Evolutionary conservation across 805 yeast species (phyloP).

Genomic region (Yamadazyma phyllophila): DNA sequence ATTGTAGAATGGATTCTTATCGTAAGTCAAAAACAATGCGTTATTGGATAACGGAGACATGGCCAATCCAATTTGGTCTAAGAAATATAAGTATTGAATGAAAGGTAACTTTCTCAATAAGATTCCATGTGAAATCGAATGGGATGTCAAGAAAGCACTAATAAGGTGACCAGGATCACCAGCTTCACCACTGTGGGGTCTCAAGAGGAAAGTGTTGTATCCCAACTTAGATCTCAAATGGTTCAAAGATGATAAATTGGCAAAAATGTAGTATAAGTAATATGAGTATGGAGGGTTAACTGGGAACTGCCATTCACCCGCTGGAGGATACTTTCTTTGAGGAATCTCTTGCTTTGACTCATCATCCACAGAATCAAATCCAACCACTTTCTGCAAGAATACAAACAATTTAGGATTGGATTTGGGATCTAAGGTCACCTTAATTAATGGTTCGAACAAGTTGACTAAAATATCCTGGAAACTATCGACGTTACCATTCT

Average conservation of each 20-base stretch:
- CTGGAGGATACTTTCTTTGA: constrained; percentile 81
- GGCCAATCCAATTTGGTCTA: constrained; percentile 95
- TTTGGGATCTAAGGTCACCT: constrained; percentile 81
- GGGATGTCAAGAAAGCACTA: constrained; percentile 82
- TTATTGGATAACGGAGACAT: constrained; percentile 98
- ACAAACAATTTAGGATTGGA: constrained; percentile 88
- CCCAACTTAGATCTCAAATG: constrained; percentile 74
- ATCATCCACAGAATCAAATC: constrained; percentile 98
- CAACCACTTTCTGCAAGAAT: constrained; percentile 90
- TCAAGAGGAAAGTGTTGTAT: constrained; percentile 84
- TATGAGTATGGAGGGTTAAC: constrained; percentile 97
- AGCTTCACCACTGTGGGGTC: constrained; percentile 99
- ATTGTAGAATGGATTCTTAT: constrained; percentile 90
- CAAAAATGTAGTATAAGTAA: constrained; percentile 83
- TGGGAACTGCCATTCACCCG: constrained; percentile 72
- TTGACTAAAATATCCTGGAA: constrained; percentile 80
- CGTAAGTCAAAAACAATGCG: constrained; percentile 92
- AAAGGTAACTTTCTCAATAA: constrained; percentile 90
- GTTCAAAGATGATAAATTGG: constrained; percentile 84
- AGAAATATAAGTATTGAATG: constrained; percentile 86
- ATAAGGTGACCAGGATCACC: constrained; percentile 98
- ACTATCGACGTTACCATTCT: constrained; percentile 60
- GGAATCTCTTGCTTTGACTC: constrained; percentile 89
- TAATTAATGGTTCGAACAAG: constrained; percentile 83
- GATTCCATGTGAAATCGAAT: constrained; percentile 95